Conservation (phyloP, 2,329 filamentous ascomycete species). For the Hymenoscyphus infarciens region DNA sequence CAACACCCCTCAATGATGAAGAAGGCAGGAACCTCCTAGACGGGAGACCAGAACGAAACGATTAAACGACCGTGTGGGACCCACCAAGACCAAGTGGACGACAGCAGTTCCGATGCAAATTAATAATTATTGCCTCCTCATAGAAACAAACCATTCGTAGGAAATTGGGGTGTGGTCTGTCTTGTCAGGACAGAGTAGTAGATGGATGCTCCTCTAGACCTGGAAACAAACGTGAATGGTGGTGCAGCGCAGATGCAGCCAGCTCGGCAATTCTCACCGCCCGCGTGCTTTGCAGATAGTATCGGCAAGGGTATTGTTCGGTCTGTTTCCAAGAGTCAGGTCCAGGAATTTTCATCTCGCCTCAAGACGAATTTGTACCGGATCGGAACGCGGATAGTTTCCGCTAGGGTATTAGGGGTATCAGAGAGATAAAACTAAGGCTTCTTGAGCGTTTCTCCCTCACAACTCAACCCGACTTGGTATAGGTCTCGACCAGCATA, state of each 20-base stretch:
- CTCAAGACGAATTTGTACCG: neutral
- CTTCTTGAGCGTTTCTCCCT: neutral
- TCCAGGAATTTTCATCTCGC: neutral
- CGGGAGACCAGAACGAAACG: too few relatives aligned
- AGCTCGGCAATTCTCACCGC: slow-evolving; percentile 5
- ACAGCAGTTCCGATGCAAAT: neutral
- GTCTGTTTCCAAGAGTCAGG: slow-evolving; percentile 5
- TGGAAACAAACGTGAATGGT: slow-evolving; percentile 2
- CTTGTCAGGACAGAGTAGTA: neutral
- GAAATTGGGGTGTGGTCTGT: neutral
- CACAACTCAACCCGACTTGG: neutral
- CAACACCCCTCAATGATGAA: slow-evolving; percentile 2
- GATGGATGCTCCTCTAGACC: neutral
- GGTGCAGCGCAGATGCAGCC: neutral
- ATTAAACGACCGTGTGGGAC: neutral
- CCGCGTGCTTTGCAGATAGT: neutral
- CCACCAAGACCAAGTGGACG: slow-evolving; percentile 1
- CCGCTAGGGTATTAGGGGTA: neutral
- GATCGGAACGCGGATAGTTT: slow-evolving; percentile 1
- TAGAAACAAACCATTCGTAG: neutral
- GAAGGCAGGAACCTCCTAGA: neutral
- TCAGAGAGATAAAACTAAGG: neutral
- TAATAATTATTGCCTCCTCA: neutral
- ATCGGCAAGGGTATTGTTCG: neutral
- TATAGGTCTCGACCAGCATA: neutral